Evolutionary conservation across 2,329 filamentous ascomycete genomes (phyloP), one percentile per base, ranked within the genome.

Genomic region (Fusarium udum): DNA sequence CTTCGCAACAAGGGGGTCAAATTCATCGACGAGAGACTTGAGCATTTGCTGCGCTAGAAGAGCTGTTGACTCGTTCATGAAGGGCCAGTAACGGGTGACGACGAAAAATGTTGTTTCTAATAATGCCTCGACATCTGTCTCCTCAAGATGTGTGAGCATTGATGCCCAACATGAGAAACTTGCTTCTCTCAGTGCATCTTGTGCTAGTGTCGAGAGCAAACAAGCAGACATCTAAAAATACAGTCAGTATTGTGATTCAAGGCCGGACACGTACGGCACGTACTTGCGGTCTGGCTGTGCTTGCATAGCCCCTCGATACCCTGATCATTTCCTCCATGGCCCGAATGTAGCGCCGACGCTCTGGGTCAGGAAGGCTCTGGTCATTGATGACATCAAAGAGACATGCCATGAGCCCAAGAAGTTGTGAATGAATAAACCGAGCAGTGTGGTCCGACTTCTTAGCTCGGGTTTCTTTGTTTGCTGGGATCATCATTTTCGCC

Each of bases 91-190:
- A 74, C 92, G 91, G 31, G 92, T 91, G 55, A 98, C 91, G 45
- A 97, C 90, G 60, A 95, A 95, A 74, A 98, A 94, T 0, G 95
- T 97, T 65, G 95, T 95, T 79, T 97, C 95, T 14, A 98, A 85
- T 42, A 98, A 87, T 32, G 90, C 87, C 73, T 92, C 91, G 11
- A 97, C 87, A 78, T 98, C 95, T 31, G 95, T 92, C 64, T 92
- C 91, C 15, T 92, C 91, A 53, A 98, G 87, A 58, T 91, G 89
- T 34, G 84, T 88, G 24, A 98, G 87, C 83, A 99, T 91, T 14
- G 91, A 88, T 32, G 90, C 88, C 96, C 96, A 99, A 55, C 95
- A 94, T 8, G 88, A 89, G 77, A 98, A 95, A 4, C 95, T 93
- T 36, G 90, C 86, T 69, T 94, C 88, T 69, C 94, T 91, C n/a